Percentiles rank a stretch among this genome's conserved stretches.
phyloP scores from a whole-genome alignment of 2,329 filamentous ascomycete species.

The Fusarium zealandicum region DNA sequence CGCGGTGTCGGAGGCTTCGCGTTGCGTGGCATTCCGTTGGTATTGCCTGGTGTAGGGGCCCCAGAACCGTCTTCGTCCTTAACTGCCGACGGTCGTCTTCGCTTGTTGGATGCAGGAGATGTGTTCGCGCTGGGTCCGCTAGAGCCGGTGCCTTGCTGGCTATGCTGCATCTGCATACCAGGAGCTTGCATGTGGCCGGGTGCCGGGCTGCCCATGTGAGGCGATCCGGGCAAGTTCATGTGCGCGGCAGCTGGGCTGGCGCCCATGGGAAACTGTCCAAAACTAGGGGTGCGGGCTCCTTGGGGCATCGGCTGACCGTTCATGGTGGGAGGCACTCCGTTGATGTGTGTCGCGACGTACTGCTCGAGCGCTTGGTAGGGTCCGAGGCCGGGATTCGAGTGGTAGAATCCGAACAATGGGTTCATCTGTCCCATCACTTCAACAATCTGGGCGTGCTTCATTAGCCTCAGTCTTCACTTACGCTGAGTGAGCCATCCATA shows the following conservation, averaged over 20 bases:
- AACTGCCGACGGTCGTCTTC: slow-evolving; percentile 63
- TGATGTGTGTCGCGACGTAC: slow-evolving; percentile 61
- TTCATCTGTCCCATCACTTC: slow-evolving; percentile 74
- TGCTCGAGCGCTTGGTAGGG: slow-evolving; percentile 68
- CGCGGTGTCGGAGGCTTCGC: slow-evolving; percentile 66
- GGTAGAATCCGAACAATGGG: slow-evolving; percentile 66
- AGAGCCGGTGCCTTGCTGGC: slow-evolving; percentile 72
- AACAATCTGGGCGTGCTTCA: slow-evolving; percentile 56
- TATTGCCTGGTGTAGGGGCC: slow-evolving; percentile 56
- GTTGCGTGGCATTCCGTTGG: slow-evolving; percentile 59
- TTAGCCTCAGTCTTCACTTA: slow-evolving; percentile 36
- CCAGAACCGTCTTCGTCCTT: slow-evolving; percentile 62
- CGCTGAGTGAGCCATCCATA: slow-evolving; percentile 44
- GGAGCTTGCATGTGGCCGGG: slow-evolving; percentile 69
- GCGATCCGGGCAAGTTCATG: slow-evolving; percentile 68
- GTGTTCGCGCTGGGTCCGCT: slow-evolving; percentile 73
- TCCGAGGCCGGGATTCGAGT: slow-evolving; percentile 60
- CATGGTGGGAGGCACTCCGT: slow-evolving; percentile 47
- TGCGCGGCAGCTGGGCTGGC: slow-evolving; percentile 67
- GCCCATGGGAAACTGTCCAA: slow-evolving; percentile 65
- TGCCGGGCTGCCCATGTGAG: slow-evolving; percentile 67
- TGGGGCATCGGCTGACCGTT: slow-evolving; percentile 60
- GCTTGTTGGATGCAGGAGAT: slow-evolving; percentile 67
- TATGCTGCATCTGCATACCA: slow-evolving; percentile 71
- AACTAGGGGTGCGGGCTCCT: slow-evolving; percentile 61